Conservation (phyloP, 345 rosid genomes). For the Cardamine chenopodiifolia region DNA sequence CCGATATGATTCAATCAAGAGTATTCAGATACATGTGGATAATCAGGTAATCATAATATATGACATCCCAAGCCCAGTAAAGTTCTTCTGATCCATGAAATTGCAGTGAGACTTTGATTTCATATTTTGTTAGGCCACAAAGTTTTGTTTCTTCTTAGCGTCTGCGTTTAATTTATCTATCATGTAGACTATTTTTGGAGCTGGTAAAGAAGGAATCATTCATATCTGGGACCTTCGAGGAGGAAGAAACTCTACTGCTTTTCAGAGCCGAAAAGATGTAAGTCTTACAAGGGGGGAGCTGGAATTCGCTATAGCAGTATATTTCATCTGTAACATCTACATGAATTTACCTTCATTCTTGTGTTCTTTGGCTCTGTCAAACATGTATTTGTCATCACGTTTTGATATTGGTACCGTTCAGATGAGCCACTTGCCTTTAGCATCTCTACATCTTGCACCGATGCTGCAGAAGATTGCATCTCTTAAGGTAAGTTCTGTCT, state of each 20-base stretch:
- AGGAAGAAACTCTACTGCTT: conserved; percentile 67
- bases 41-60: conserved; percentile 63
- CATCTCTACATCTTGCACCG: conserved; percentile 64
- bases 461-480: conserved; percentile 67
- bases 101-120: conserved; percentile 7
- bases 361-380: conserved; percentile 17
- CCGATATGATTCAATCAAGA: conserved; percentile 53
- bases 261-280: conserved; percentile 75
- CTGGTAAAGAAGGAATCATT: conserved; percentile 70
- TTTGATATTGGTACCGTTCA: conserved; percentile 40
- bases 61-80: conserved; percentile 16
- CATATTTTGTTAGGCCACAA: conserved; percentile 1
- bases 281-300: conserved; percentile 13
- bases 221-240: conserved; percentile 94
- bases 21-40: conserved; percentile 63
- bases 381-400: conserved; percentile 16
- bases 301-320: conserved; percentile 12
- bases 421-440: conserved; percentile 58
- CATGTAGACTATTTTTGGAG: conserved; percentile 70
- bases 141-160: conserved; percentile 17
- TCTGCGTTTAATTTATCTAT: conserved; percentile 23
- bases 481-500: conserved; percentile 35
- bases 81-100: conserved; percentile 24
- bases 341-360: conserved; percentile 16
- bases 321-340: not conserved